Evolutionary conservation across 2,329 filamentous ascomycete genomes (phyloP), one percentile per base, ranked within the genome.

Genomic region (Fusarium humuli): DNA sequence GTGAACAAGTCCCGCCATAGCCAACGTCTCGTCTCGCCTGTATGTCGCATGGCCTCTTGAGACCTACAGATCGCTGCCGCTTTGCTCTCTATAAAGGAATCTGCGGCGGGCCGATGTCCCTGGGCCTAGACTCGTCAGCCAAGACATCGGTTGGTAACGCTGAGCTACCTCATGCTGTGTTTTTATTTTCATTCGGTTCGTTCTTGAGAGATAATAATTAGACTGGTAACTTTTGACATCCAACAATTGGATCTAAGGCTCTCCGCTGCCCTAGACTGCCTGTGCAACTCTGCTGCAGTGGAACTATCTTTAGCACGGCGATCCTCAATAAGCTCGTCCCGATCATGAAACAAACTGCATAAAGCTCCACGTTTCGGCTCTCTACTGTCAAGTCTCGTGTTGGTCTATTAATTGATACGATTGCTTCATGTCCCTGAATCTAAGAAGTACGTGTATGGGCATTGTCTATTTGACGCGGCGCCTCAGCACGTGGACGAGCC

Each of bases 71-170:
- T n/a, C 7, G 22, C 44, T 46, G n/a, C 44, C 23, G 7, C 18
- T 46, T 46, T 29, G 14, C 32, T 52, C 18, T 23, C n/a, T 7
- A 14, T 23, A n/a, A 18, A 46, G 23, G n/a, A 71, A 70, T 66
- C 69, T 70, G 63, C 70, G 57, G 73, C 73, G 69, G 68, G 20
- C 70, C 72, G 66, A 65, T 69, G 30, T 69, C 69, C 72, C 65
- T 50, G 16, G 13, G 63, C 34, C 49, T 58, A 34, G 64, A 41
- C 42, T 40, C n/a, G 30, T 18, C 22, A 46, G 27, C 44, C 34
- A 60, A 44, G 34, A 40, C 34, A 49, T 52, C 13, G 32, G 32
- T 23, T 52, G 22, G 9, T 27, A n/a, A 52, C 12, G 22, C 13
- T 52, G 18, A 16, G 34, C 18, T 52, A 25, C 49, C 49, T 41